phyloP scores from a whole-genome alignment of 148 eudicot species.

The Pharnaceum exiguum region DNA sequence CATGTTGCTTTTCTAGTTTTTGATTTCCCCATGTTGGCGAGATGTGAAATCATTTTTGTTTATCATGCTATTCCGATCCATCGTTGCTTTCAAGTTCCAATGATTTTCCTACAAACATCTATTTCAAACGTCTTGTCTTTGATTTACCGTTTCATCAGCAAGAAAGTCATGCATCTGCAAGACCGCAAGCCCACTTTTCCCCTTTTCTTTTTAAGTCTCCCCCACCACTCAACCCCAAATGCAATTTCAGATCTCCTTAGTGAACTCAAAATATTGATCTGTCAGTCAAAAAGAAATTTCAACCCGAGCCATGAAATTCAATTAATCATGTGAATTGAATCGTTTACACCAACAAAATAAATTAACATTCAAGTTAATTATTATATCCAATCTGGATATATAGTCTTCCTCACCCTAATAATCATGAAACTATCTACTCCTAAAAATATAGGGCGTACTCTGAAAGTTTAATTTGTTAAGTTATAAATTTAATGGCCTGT shows the following conservation, averaged over 20 bases:
- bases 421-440: no score
- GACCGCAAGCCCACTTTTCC: not conserved
- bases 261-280: no score
- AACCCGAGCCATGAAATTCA: no score
- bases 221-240: constrained; percentile 22
- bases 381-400: no score
- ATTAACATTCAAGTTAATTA: no score
- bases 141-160: constrained; percentile 11
- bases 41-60: not conserved
- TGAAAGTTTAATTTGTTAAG: no score
- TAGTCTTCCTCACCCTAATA: no score
- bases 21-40: not conserved
- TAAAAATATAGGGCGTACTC: no score
- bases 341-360: no score
- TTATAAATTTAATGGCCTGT: no score
- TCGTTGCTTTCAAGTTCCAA: not conserved
- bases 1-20: not conserved
- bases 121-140: constrained; percentile 22
- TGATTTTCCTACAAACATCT: constrained; percentile 12
- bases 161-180: constrained; percentile 1
- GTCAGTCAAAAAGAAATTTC: no score
- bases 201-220: not conserved
- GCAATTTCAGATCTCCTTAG: constrained; percentile 23
- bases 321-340: no score
- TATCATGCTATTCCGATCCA: not conserved